Conservation (phyloP, 106 monocot genomes). For the Phalaenopsis aphrodite region DNA sequence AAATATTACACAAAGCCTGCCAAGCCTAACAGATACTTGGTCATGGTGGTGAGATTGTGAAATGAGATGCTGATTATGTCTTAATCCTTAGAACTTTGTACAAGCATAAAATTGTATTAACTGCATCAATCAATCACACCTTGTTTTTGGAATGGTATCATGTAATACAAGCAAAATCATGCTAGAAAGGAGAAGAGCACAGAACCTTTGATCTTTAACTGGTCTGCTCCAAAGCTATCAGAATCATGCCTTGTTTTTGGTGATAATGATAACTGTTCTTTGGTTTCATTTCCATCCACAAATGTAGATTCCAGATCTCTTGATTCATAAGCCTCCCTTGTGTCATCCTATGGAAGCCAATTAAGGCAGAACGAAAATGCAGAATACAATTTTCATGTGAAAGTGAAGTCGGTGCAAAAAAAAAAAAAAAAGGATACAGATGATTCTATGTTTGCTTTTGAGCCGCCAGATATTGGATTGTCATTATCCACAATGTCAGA, state of each 20-base stretch:
- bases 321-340: constrained; percentile 12
- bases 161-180: background rate
- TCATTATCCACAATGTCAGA: constrained; percentile 21
- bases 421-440: constrained; percentile 56
- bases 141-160: background rate
- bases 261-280: constrained; percentile 23
- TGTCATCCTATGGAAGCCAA: constrained; percentile 33
- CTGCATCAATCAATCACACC: background rate
- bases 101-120: background rate
- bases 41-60: background rate
- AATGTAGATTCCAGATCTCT: constrained; percentile 6
- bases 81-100: background rate
- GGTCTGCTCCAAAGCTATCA: constrained; percentile 18
- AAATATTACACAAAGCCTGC: background rate
- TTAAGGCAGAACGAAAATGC: constrained; percentile 20
- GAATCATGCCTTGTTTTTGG: constrained; percentile 15
- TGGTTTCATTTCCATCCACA: constrained; percentile 13
- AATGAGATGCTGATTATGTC: background rate
- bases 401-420: background rate
- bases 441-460: constrained; percentile 26
- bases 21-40: background rate
- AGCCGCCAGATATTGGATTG: constrained; percentile 14
- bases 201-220: constrained; percentile 23
- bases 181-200: background rate
- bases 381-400: background rate